A percentile compares a stretch with the other conserved stretches of the same genome.
phyloP scores from a whole-genome alignment of 225 moss, liverwort and hornwort genomes.

The Takakia lepidozioides region DNA sequence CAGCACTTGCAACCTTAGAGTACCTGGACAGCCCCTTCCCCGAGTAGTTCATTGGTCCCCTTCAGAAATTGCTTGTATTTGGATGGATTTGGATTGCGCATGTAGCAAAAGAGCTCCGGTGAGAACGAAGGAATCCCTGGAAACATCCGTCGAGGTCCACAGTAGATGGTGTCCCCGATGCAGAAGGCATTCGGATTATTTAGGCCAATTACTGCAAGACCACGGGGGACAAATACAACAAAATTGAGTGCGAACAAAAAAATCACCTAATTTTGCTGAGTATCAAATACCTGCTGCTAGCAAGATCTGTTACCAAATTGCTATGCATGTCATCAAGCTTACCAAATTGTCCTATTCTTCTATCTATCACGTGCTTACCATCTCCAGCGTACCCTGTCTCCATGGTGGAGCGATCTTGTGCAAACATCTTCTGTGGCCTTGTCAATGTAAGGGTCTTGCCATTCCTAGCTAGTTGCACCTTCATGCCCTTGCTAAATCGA shows the following conservation, averaged over 20 bases:
- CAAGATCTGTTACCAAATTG: too few species aligned
- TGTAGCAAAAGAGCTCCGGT: constrained; percentile 84
- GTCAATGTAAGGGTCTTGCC: constrained; percentile 80
- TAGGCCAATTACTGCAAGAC: constrained; percentile 78
- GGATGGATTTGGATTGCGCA: constrained; percentile 93
- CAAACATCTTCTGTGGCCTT: constrained; percentile 99
- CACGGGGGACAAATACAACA: constrained; percentile 1
- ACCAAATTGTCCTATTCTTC: too few species aligned
- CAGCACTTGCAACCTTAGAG: too few species aligned
- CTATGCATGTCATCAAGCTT: too few species aligned
- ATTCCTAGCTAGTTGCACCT: constrained; percentile 90
- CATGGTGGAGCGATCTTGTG: constrained; percentile 82
- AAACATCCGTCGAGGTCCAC: constrained; percentile 70
- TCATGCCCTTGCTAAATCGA: constrained; percentile 87
- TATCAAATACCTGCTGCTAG: too few species aligned
- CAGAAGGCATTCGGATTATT: constrained; percentile 98
- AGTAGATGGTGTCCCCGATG: constrained; percentile 89
- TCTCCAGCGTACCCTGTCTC: constrained; percentile 94
- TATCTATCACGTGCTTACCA: too few species aligned
- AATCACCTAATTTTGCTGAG: too few species aligned
- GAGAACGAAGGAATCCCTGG: constrained; percentile 97
- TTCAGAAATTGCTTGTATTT: constrained; percentile 94
- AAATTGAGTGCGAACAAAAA: too few species aligned
- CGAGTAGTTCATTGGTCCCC: constrained; percentile 78
- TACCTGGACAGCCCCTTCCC: constrained; percentile 99